These are phyloP conservation scores for Schoenoplectus triqueter DNA, from an alignment of 202 grass and related monocot species.

Conservation along the genomic window DNA sequence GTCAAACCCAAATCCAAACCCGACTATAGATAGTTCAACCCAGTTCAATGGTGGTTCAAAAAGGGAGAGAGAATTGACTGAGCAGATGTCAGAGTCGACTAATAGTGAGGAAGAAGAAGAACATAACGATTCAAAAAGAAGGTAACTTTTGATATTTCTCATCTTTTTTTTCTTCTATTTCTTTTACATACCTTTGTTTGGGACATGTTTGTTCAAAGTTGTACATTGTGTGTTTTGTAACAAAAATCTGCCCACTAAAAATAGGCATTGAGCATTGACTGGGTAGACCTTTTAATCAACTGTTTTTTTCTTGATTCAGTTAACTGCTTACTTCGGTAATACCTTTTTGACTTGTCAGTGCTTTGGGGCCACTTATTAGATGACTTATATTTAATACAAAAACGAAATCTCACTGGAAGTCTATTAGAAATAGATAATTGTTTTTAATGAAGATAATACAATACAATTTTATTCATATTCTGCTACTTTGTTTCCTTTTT, in stretches of 20 bases:
- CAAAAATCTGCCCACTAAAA: not conserved
- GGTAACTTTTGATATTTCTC: constrained; percentile 51
- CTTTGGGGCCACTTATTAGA: not conserved
- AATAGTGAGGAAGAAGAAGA: constrained; percentile 49
- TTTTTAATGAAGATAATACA: constrained; percentile 31
- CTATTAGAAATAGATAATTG: not conserved
- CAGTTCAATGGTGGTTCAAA: constrained; percentile 32
- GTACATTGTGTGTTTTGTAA: not conserved
- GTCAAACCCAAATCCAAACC: constrained; percentile 51
- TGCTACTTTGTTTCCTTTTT: constrained; percentile 40
- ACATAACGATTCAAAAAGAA: constrained; percentile 65
- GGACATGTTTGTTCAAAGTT: not conserved
- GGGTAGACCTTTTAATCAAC: not conserved
- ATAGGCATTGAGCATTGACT: not conserved
- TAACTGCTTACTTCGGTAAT: not conserved
- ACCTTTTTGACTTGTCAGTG: not conserved
- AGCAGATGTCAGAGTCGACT: constrained; percentile 53
- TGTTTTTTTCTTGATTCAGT: not conserved
- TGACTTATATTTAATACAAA: not conserved
- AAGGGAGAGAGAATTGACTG: constrained; percentile 41
- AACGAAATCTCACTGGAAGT: constrained; percentile 11
- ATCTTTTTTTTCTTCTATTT: not conserved
- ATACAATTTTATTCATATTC: constrained; percentile 24
- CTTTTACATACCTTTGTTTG: not conserved
- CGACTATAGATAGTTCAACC: constrained; percentile 45